Conservation (phyloP, 768 basidiomycete species). For the Paxillus rubicundulus region DNA sequence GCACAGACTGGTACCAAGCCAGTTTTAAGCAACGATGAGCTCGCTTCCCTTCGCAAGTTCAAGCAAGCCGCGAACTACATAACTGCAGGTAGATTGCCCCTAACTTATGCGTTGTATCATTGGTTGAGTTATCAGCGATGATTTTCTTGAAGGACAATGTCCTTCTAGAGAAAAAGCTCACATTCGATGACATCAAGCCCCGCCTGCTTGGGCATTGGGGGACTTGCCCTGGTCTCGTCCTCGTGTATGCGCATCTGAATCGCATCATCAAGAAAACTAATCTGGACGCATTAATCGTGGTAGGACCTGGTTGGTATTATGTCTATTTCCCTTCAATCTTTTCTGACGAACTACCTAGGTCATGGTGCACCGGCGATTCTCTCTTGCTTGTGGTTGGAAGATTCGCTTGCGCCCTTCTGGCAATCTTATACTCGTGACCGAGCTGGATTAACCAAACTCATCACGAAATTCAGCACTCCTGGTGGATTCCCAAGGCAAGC, state of each 20-base stretch:
- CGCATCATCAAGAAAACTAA: constrained; percentile 57
- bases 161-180: constrained; percentile 58
- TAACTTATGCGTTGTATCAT: background rate
- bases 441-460: constrained; percentile 62
- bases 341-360: constrained; percentile 33
- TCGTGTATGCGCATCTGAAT: constrained; percentile 72
- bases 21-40: constrained; percentile 50
- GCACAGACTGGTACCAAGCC: constrained; percentile 47
- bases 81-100: constrained; percentile 52
- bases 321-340: background rate
- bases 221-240: constrained; percentile 73
- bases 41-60: constrained; percentile 51
- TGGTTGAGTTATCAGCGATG: constrained; percentile 52
- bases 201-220: constrained; percentile 85
- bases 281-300: constrained; percentile 69
- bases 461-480: constrained; percentile 74
- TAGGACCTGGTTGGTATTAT: constrained; percentile 60
- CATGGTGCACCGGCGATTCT: constrained; percentile 88
- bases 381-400: constrained; percentile 85
- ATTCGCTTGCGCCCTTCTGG: constrained; percentile 58
- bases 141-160: constrained; percentile 79
- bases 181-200: constrained; percentile 71
- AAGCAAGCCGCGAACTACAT: constrained; percentile 67
- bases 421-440: constrained; percentile 56
- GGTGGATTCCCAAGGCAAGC: constrained; percentile 78